phyloP scores from a whole-genome alignment of 2,329 filamentous ascomycete genomes.

The Ophiostoma angusticollis region DNA sequence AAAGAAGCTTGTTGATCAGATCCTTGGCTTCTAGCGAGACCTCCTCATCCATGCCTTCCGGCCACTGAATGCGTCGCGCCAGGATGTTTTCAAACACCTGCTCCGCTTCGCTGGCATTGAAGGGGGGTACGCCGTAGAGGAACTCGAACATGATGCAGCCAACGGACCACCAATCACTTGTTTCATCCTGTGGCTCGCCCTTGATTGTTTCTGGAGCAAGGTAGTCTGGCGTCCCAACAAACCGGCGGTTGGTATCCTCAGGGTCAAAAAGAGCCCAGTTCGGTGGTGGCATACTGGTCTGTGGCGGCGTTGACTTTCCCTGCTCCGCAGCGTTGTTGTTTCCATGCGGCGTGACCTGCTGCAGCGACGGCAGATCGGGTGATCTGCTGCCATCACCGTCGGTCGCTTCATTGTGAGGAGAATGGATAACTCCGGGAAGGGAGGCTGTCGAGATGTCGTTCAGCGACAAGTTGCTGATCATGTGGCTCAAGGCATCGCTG shows the following conservation, averaged over 20 bases:
- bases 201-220: constrained; percentile 94
- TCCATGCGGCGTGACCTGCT: constrained; percentile 32
- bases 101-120: constrained; percentile 81
- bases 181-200: constrained; percentile 89
- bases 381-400: constrained; percentile 57
- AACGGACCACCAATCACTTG: constrained; percentile 99
- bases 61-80: constrained; percentile 82
- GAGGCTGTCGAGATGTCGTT: constrained; percentile 42
- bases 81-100: constrained; percentile 96
- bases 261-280: constrained; percentile 92
- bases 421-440: constrained; percentile 32
- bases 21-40: constrained; percentile 84
- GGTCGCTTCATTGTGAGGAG: constrained; percentile 60
- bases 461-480: constrained; percentile 69
- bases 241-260: constrained; percentile 80
- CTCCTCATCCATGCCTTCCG: constrained; percentile 64
- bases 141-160: constrained; percentile 97
- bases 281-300: constrained; percentile 66
- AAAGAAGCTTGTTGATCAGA: constrained; percentile 84
- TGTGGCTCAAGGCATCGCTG: constrained; percentile 69
- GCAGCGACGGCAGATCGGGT: constrained; percentile 61
- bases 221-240: constrained; percentile 95
- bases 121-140: constrained; percentile 83
- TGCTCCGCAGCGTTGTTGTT: constrained; percentile 16
- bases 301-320: constrained; percentile 47